Evolutionary conservation across 352 stramenopile species (phyloP), one percentile per base, ranked within the genome.

Genomic region (Globisporangium parvum): DNA sequence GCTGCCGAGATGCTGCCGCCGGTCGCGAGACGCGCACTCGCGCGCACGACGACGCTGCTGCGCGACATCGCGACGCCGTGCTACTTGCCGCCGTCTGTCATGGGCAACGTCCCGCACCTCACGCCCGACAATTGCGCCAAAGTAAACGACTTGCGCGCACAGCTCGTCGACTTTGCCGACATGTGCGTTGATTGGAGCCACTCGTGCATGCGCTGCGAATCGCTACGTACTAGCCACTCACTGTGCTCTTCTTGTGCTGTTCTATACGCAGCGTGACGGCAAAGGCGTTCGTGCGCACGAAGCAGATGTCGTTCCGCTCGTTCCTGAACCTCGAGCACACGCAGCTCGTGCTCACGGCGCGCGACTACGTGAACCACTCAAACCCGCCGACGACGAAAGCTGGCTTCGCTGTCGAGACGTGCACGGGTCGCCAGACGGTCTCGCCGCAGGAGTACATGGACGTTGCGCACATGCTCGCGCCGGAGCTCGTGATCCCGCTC

Each of bases 71-170:
- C 62, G 40, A 88, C 81, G 65, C 81, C 81, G 33, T 92, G 81
- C 63, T 92, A 88, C 66, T 60, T 92, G 23, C 79, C 81, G 33
- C 66, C 81, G 21, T 80, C 73, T 20, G 69, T 90, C 59, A 67
- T 70, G 24, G 81, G 79, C 52, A 87, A 82, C 55, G 67, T 90
- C 35, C 79, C 81, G 21, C 77, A 88, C 65, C 57, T 92, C 51
- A 92, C 81, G 18, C 80, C 78, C 65, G 81, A 92, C 63, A 92
- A 88, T 39, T 77, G 67, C 55, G 55, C 69, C 33, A 86, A 85
- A 53, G 67, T 90, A 42, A 55, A 56, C 17, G 75, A 81, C 20
- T 53, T 90, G 52, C 84, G 69, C 28, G 77, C 79, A 10, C 73
- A 87, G 39, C 64, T 84, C 20, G 60, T 92, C 26, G 77, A 87